Percentiles rank a stretch among this genome's conserved stretches.
Conservation (phyloP, 164 flowering plant species). For the Litsea cubeba region DNA sequence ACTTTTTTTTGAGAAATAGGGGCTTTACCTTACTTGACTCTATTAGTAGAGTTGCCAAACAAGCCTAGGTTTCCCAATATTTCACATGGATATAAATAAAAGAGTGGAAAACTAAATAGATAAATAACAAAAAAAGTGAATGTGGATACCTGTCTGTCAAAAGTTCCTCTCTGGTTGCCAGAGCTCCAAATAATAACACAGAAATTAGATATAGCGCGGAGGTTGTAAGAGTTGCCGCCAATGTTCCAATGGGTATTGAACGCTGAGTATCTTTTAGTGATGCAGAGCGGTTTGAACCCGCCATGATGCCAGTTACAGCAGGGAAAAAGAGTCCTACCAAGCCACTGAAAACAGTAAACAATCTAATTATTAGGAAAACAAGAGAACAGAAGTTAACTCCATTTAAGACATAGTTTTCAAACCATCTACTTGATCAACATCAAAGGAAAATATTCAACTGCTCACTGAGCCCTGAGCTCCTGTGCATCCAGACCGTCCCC, state of each 20-base stretch:
- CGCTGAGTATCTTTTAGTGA: constrained; percentile 94
- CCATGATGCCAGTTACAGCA: constrained; percentile 99
- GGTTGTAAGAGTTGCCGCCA: constrained; percentile 88
- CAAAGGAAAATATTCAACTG: too few relatives aligned
- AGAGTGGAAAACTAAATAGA: neutral
- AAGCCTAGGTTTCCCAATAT: neutral
- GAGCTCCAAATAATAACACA: constrained; percentile 86
- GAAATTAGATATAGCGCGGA: constrained; percentile 66
- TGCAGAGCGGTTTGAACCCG: constrained; percentile 99
- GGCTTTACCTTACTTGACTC: too few relatives aligned
- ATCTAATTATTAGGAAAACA: constrained; percentile 13
- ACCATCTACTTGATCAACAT: too few relatives aligned
- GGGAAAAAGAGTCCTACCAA: constrained; percentile 98
- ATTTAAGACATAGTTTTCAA: neutral
- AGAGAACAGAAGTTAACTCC: neutral
- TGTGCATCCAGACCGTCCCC: too few relatives aligned
- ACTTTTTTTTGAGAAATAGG: too few relatives aligned
- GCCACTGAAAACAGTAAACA: constrained; percentile 47
- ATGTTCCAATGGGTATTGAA: constrained; percentile 92
- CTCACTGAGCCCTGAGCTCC: too few relatives aligned
- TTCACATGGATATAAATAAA: neutral
- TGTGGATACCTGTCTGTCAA: constrained; percentile 78
- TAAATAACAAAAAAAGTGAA: neutral
- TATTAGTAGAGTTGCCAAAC: too few relatives aligned
- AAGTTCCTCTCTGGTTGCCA: constrained; percentile 85